phyloP scores from a whole-genome alignment of 768 basidiomycete species.

The Suillus hirtellus region DNA sequence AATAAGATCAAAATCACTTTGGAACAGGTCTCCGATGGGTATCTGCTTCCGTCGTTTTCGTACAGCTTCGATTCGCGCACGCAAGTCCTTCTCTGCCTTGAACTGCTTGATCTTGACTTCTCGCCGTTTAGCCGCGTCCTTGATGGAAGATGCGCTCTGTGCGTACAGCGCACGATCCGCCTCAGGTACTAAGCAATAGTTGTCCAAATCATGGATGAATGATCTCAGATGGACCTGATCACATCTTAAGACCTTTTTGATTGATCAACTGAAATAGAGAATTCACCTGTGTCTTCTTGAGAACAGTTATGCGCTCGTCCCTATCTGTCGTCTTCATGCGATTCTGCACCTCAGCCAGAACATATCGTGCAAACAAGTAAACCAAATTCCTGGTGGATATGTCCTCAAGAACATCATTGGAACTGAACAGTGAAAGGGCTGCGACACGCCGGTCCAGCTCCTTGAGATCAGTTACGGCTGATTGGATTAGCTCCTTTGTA shows the following conservation, averaged over 20 bases:
- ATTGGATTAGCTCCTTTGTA: constrained; percentile 57
- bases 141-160: constrained; percentile 46
- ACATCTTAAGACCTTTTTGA: background rate
- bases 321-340: constrained; percentile 57
- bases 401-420: constrained; percentile 83
- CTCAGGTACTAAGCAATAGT: constrained; percentile 65
- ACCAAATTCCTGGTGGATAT: constrained; percentile 74
- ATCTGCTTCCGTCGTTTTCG: constrained; percentile 53
- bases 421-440: constrained; percentile 73
- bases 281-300: constrained; percentile 59
- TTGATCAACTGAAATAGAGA: constrained; percentile 1
- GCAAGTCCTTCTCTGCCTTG: constrained; percentile 81
- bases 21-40: constrained; percentile 31
- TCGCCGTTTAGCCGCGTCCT: constrained; percentile 69
- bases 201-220: constrained; percentile 55
- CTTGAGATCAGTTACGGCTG: constrained; percentile 56
- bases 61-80: constrained; percentile 61
- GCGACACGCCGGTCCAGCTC: constrained; percentile 53
- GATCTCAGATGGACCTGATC: constrained; percentile 47
- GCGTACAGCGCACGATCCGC: constrained; percentile 58
- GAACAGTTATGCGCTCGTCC: constrained; percentile 54
- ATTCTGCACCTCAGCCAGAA: constrained; percentile 63
- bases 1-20: constrained; percentile 64
- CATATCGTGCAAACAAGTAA: constrained; percentile 74
- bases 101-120: constrained; percentile 92